Evolutionary conservation across 345 rosid genomes (phyloP).

Genomic region (Lepidium africanum): DNA sequence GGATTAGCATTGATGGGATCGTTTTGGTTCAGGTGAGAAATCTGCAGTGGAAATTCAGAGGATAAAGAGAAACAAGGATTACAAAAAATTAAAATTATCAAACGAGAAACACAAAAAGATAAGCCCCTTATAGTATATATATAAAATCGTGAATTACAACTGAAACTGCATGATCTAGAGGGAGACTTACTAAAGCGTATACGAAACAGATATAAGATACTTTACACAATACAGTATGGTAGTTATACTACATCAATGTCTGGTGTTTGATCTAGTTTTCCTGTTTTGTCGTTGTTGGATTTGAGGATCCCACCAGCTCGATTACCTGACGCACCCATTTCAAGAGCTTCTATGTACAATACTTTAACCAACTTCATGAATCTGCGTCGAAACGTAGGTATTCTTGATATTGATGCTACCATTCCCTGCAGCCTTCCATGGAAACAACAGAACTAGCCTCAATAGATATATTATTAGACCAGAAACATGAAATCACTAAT

Average conservation of each 20-base stretch:
- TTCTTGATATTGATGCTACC: constrained; percentile 56
- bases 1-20: constrained; percentile 78
- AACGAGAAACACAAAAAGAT: too few relatives aligned
- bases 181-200: background rate
- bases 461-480: background rate
- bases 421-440: constrained; percentile 61
- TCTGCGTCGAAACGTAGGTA: constrained; percentile 67
- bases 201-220: background rate
- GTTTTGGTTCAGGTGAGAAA: constrained; percentile 64
- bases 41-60: constrained; percentile 92
- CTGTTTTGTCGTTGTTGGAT: background rate
- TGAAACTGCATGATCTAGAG: background rate
- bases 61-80: background rate
- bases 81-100: too few relatives aligned
- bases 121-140: too few relatives aligned
- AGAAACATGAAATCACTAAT: background rate
- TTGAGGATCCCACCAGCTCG: constrained; percentile 36
- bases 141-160: too few relatives aligned
- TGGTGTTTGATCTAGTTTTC: background rate
- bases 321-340: constrained; percentile 35
- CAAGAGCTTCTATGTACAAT: constrained; percentile 50
- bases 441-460: background rate
- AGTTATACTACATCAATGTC: constrained; percentile 7
- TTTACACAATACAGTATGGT: too few relatives aligned
- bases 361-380: constrained; percentile 56